These are phyloP conservation scores for Raddia guianensis DNA, from an alignment of 176 grass and related monocot genomes.

Conservation along the genomic window DNA sequence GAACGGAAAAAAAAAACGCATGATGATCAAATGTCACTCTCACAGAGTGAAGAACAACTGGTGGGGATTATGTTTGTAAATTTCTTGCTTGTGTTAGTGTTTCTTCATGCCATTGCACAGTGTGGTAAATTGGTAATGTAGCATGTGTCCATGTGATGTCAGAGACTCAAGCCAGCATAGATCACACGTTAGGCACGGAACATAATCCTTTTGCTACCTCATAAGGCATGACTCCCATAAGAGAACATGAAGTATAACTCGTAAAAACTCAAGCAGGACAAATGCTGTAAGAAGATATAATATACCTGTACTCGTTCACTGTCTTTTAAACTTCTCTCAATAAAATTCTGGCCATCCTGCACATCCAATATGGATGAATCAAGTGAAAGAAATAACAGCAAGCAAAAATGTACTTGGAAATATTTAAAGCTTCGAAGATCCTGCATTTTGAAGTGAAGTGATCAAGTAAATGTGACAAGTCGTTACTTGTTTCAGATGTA, in stretches of 20 bases:
- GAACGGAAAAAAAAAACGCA: neutral
- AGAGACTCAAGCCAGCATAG: neutral
- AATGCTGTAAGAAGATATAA: neutral
- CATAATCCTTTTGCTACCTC: neutral
- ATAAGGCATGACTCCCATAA: neutral
- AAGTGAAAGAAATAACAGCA: neutral
- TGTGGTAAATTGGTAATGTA: neutral
- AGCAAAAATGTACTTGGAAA: neutral
- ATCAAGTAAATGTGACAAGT: neutral
- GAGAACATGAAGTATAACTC: neutral
- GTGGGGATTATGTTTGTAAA: slow-evolving; percentile 7
- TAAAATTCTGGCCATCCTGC: slow-evolving; percentile 75
- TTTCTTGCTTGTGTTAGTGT: neutral
- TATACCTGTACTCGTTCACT: slow-evolving; percentile 90
- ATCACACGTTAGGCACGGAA: neutral
- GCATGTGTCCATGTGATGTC: neutral
- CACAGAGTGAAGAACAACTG: neutral
- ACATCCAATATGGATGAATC: slow-evolving; percentile 18
- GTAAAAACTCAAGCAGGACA: neutral
- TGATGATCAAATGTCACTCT: neutral
- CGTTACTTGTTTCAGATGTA: neutral
- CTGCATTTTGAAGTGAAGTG: neutral
- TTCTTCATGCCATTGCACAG: neutral
- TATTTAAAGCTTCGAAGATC: neutral
- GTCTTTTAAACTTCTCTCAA: slow-evolving; percentile 77